Evolutionary conservation across 1,284 basidiomycete genomes (phyloP).

Genomic region (Porogramme epimiltina): DNA sequence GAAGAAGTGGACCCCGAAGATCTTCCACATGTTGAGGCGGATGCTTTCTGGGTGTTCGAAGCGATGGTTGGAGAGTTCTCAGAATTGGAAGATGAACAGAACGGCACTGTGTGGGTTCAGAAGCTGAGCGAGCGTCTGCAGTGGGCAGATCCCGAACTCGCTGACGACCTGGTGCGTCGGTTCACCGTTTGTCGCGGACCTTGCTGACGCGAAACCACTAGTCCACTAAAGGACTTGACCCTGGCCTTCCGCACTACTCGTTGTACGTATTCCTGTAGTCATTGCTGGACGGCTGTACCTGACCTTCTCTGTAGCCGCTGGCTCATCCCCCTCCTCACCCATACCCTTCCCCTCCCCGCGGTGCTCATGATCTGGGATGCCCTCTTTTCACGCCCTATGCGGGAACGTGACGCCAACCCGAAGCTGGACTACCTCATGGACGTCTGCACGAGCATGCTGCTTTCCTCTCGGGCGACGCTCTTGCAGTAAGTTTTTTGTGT

Average conservation of each 20-base stretch:
- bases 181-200: background rate
- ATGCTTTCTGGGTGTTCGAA: conserved; percentile 81
- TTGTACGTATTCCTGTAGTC: conserved; percentile 53
- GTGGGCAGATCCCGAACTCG: conserved; percentile 68
- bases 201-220: conserved; percentile 17
- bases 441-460: conserved; percentile 67
- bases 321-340: conserved; percentile 73
- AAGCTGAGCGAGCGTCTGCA: conserved; percentile 62
- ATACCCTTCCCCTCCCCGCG: conserved; percentile 64
- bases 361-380: conserved; percentile 71
- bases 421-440: conserved; percentile 71
- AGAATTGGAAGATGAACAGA: conserved; percentile 69
- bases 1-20: conserved; percentile 66
- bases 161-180: conserved; percentile 56
- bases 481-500: conserved; percentile 46
- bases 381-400: conserved; percentile 59
- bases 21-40: conserved; percentile 70
- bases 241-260: conserved; percentile 75
- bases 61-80: conserved; percentile 70
- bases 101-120: conserved; percentile 60
- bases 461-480: conserved; percentile 55
- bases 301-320: conserved; percentile 54
- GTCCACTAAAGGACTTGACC: conserved; percentile 68
- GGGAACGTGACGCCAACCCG: conserved; percentile 55
- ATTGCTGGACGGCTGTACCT: conserved; percentile 9